Evolutionary conservation across 805 yeast species (phyloP).

Genomic region (Candida ulmi): DNA sequence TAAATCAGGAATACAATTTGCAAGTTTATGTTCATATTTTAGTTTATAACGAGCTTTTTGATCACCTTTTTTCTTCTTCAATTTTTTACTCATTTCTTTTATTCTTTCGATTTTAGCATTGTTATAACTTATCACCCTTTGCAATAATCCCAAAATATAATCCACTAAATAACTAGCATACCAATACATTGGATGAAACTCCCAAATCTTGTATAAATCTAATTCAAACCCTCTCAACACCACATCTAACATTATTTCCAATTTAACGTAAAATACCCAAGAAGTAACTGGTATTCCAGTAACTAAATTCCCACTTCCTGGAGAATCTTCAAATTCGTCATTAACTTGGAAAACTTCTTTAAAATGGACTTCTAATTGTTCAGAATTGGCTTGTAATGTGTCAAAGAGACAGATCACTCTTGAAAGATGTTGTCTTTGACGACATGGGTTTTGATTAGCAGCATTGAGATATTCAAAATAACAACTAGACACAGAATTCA

Average conservation of each 20-base stretch:
- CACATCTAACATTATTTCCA: constrained; percentile 68
- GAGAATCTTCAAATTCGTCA: constrained; percentile 18
- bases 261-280: constrained; percentile 61
- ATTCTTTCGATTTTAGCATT: constrained; percentile 28
- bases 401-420: constrained; percentile 62
- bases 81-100: constrained; percentile 30
- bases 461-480: constrained; percentile 38
- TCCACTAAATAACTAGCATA: constrained; percentile 47
- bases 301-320: constrained; percentile 11
- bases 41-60: constrained; percentile 38
- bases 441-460: constrained; percentile 62
- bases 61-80: constrained; percentile 48
- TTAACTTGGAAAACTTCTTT: constrained; percentile 28
- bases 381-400: constrained; percentile 71
- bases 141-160: constrained; percentile 39
- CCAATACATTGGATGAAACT: constrained; percentile 64
- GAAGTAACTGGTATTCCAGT: constrained; percentile 64
- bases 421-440: constrained; percentile 74
- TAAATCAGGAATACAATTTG: constrained; percentile 31
- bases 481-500: constrained; percentile 44
- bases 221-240: constrained; percentile 69
- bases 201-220: constrained; percentile 68
- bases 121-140: constrained; percentile 28
- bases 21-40: constrained; percentile 27
- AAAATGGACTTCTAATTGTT: constrained; percentile 50